A percentile compares a stretch with the other conserved stretches of the same genome.
phyloP scores from a whole-genome alignment of 257 asterid genomes.

The Scutellaria barbata region DNA sequence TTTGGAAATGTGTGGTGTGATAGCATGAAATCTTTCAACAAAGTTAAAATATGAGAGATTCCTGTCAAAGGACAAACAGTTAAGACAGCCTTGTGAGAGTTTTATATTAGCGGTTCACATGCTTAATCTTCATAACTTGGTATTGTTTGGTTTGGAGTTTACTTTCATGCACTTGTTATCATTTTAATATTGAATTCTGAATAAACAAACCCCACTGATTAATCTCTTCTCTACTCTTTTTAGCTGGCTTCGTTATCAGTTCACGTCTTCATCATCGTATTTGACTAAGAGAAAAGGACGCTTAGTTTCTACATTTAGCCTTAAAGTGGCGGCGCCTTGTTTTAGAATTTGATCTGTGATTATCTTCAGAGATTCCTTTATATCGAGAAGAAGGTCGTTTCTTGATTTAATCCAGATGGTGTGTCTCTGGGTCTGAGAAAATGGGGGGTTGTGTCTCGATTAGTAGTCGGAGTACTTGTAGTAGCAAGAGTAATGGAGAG shows the following conservation, averaged over 20 bases:
- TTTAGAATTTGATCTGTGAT: constrained; percentile 39
- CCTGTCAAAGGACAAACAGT: constrained; percentile 59
- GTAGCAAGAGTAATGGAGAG: constrained; percentile 79
- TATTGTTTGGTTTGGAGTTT: constrained; percentile 46
- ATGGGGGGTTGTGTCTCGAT: constrained; percentile 96
- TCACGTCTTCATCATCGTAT: constrained; percentile 41
- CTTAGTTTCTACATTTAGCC: constrained; percentile 37
- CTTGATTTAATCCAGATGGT: constrained; percentile 49
- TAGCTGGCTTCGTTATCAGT: constrained; percentile 54
- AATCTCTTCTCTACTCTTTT: constrained; percentile 44
- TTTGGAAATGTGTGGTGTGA: constrained; percentile 40
- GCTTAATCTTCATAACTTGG: constrained; percentile 53
- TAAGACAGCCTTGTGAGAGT: constrained; percentile 52
- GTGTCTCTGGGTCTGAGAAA: constrained; percentile 51
- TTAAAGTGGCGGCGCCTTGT: neutral
- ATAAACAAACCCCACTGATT: constrained; percentile 49
- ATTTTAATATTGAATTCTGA: constrained; percentile 39
- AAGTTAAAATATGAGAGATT: constrained; percentile 58
- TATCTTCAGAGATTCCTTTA: constrained; percentile 41
- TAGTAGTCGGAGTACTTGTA: constrained; percentile 75
- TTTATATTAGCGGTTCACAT: constrained; percentile 71
- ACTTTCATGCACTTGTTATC: constrained; percentile 39
- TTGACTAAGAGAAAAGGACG: constrained; percentile 51
- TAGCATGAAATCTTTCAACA: constrained; percentile 54
- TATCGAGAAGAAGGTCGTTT: constrained; percentile 36